Evolutionary conservation across 2,329 filamentous ascomycete species (phyloP).

Genomic region (Thielaviopsis musarum): DNA sequence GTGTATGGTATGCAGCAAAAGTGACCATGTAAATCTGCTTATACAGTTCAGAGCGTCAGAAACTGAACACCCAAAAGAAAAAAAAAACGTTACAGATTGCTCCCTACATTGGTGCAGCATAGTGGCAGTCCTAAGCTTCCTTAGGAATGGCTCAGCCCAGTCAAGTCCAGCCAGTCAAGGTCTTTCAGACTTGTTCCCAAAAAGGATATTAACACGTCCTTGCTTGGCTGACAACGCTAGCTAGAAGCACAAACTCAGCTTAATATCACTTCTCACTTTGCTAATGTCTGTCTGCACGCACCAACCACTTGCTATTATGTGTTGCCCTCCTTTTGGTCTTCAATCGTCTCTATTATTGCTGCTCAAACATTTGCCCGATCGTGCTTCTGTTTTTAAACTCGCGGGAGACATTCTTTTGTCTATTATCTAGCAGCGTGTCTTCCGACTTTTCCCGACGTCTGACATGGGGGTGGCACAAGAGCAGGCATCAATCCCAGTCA

Average conservation of each 20-base stretch:
- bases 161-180: background rate
- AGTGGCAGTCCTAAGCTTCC: background rate
- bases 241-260: background rate
- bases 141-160: background rate
- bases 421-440: background rate
- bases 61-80: background rate
- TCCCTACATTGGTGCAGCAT: background rate
- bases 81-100: background rate
- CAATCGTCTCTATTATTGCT: background rate
- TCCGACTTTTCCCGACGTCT: background rate
- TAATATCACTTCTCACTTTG: background rate
- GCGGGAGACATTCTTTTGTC: background rate
- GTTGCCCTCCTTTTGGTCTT: background rate
- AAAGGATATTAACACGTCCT: slow-evolving; percentile 3
- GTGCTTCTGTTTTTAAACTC: background rate
- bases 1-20: too few species aligned
- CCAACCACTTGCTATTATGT: background rate
- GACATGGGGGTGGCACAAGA: background rate
- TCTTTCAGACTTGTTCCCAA: background rate
- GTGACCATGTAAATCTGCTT: background rate
- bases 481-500: background rate
- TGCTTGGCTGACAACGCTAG: background rate
- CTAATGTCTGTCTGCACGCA: background rate
- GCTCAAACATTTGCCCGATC: background rate
- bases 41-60: background rate